These are phyloP conservation scores for Penicillium frequentans DNA, from an alignment of 2,329 filamentous ascomycete species.

Conservation along the genomic window DNA sequence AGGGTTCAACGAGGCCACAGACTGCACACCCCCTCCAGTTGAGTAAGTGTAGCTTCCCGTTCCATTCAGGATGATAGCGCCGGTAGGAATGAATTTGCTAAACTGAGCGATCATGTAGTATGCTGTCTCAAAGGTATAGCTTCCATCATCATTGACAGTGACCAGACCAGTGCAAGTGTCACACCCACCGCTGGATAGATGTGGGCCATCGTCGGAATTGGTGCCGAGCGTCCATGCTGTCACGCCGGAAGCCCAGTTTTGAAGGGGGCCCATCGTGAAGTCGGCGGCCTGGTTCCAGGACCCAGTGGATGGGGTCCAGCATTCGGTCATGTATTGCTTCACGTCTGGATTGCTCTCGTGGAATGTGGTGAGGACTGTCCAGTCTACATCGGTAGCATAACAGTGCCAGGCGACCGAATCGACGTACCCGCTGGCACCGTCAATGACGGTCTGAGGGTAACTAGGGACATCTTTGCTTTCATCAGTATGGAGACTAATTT, in stretches of 20 bases:
- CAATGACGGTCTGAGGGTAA: slow-evolving; percentile 36
- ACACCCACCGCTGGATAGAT: slow-evolving; percentile 30
- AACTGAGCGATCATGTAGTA: slow-evolving; percentile 59
- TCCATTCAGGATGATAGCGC: slow-evolving; percentile 45
- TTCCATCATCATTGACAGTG: slow-evolving; percentile 30
- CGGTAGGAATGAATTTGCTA: slow-evolving; percentile 49
- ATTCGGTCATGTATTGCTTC: slow-evolving; percentile 44
- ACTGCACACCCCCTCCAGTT: slow-evolving; percentile 40
- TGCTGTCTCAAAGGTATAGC: slow-evolving; percentile 50
- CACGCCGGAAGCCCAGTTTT: slow-evolving; percentile 32
- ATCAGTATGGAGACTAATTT: not conserved
- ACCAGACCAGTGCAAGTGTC: slow-evolving; percentile 28
- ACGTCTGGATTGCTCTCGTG: slow-evolving; percentile 31
- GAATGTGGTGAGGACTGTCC: slow-evolving; percentile 38
- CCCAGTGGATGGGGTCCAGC: slow-evolving; percentile 30
- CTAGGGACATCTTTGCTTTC: slow-evolving; percentile 25
- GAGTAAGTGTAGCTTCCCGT: slow-evolving; percentile 48
- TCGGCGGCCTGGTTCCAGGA: slow-evolving; percentile 28
- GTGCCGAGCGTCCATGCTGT: slow-evolving; percentile 34
- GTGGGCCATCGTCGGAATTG: slow-evolving; percentile 26
- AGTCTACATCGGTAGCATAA: slow-evolving; percentile 36
- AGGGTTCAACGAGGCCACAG: slow-evolving; percentile 50
- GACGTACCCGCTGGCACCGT: slow-evolving; percentile 29
- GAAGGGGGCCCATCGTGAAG: slow-evolving; percentile 31
- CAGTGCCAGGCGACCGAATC: slow-evolving; percentile 42